Evolutionary conservation across 352 stramenopile genomes (phyloP).

Genomic region (Hyaloperonospora brassicae): DNA sequence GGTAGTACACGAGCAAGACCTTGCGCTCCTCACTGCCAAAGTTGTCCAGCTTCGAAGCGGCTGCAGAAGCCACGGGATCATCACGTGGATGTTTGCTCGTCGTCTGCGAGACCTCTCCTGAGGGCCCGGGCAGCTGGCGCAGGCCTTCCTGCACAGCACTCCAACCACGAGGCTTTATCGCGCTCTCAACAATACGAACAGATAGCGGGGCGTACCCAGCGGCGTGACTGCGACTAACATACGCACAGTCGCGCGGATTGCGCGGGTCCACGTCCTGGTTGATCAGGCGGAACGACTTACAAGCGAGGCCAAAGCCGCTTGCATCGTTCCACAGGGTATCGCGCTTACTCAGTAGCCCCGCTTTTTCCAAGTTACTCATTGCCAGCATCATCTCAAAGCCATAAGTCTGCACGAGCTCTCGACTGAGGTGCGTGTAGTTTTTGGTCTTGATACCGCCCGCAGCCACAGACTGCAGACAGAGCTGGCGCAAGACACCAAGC

Average conservation of each 20-base stretch:
- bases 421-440: conserved; percentile 90
- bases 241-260: conserved; percentile 92
- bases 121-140: conserved; percentile 73
- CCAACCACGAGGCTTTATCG: conserved; percentile 72
- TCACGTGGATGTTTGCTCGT: conserved; percentile 33
- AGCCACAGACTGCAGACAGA: conserved; percentile 92
- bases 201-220: conserved; percentile 92
- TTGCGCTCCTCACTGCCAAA: conserved; percentile 81
- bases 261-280: conserved; percentile 91
- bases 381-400: conserved; percentile 93
- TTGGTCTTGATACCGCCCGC: conserved; percentile 90
- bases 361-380: conserved; percentile 91
- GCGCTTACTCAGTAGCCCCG: conserved; percentile 83
- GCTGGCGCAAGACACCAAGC: conserved; percentile 84
- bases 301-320: conserved; percentile 76
- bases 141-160: conserved; percentile 72
- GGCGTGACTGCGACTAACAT: conserved; percentile 74
- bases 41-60: conserved; percentile 48
- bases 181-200: conserved; percentile 88
- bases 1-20: conserved; percentile 93
- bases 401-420: conserved; percentile 94
- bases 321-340: conserved; percentile 83
- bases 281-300: conserved; percentile 91
- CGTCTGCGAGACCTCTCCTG: conserved; percentile 64
- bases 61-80: conserved; percentile 26